Base-by-base conservation (phyloP, 305 asterid species). In the Euphrasia arctica region DNA sequence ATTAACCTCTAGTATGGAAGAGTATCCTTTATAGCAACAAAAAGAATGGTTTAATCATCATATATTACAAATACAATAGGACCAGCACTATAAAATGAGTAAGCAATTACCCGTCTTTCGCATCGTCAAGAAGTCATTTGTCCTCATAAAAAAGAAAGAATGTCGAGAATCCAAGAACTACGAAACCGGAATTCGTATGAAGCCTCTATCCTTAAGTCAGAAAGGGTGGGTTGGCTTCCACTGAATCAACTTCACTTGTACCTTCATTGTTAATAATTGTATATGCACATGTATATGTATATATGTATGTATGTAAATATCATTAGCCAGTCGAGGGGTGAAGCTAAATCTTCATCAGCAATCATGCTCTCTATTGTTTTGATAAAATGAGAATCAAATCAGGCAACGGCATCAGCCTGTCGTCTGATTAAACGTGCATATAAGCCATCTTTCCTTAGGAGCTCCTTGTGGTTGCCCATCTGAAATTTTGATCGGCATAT, bases 401-500 rank as follows among this genome's bases (percentile, higher is more conserved):
- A 45, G 52, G 86, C 94, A 68, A 90, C 87, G 57, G 88, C 89
- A 75, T 90, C 99, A 1, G 86, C 91, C 69, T 93, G 99, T 76
- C 84, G 75, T 74, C 84, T 86, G 61, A 80, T 81, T 72, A 93
- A 71, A 64, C 95, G 92, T 45, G 97, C 92, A 49, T 93, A 93
- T 68, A 90, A 70, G 15, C 99, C 97, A 36, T 83, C 94, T 42
- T 75, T 82, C 64, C 31, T 65, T 51, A 84, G 65, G 49, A 93
- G 95, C 72, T 90, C 97, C 2, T 55, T 25, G 74, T 93, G 99
- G 77, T 69, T 73, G 57, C 99, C 99, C 79, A 77, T 80, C 99
- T 93, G 85, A 68, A 36, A 36, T 36, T 5, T 36, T 36, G 42
- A 36, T 36, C 42, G 42, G 7, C 42, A 36, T 36, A 36, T 36